A percentile compares a stretch with the other conserved stretches of the same genome.
These are phyloP conservation scores for Gentiana dahurica DNA, from an alignment of 257 asterid species.

Conservation along the genomic window DNA sequence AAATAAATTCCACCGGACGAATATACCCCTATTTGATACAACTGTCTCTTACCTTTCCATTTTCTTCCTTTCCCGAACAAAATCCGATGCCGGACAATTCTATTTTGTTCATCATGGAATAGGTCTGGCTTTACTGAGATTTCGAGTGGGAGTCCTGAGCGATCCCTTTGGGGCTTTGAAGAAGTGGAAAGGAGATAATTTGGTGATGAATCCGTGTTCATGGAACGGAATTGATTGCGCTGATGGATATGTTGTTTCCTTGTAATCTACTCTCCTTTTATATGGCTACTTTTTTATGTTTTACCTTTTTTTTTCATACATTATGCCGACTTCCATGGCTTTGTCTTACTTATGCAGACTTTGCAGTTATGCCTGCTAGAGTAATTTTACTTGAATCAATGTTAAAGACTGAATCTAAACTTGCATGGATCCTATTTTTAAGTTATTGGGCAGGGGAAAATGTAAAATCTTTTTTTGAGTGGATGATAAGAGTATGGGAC, in stretches of 20 bases:
- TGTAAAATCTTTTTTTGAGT: too few relatives aligned
- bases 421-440: background rate
- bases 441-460: too few relatives aligned
- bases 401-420: too few relatives aligned
- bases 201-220: conserved; percentile 52
- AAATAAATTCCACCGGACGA: too few relatives aligned
- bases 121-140: conserved; percentile 65
- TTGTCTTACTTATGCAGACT: background rate
- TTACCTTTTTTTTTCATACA: background rate
- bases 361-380: background rate
- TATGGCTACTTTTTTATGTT: background rate
- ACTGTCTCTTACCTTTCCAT: too few relatives aligned
- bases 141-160: conserved; percentile 36
- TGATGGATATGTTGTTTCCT: conserved; percentile 14
- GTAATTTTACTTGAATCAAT: background rate
- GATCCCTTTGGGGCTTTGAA: conserved; percentile 62
- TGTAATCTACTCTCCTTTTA: conserved; percentile 44
- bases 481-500: too few relatives aligned
- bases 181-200: conserved; percentile 54
- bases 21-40: too few relatives aligned
- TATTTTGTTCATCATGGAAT: conserved; percentile 5
- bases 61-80: too few relatives aligned
- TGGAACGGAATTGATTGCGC: conserved; percentile 54
- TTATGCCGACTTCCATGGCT: background rate
- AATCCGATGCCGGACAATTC: background rate